A percentile compares a stretch with the other conserved stretches of the same genome.
phyloP scores from a whole-genome alignment of 129 eudicot species.

The Chrysanthemum seticuspe region DNA sequence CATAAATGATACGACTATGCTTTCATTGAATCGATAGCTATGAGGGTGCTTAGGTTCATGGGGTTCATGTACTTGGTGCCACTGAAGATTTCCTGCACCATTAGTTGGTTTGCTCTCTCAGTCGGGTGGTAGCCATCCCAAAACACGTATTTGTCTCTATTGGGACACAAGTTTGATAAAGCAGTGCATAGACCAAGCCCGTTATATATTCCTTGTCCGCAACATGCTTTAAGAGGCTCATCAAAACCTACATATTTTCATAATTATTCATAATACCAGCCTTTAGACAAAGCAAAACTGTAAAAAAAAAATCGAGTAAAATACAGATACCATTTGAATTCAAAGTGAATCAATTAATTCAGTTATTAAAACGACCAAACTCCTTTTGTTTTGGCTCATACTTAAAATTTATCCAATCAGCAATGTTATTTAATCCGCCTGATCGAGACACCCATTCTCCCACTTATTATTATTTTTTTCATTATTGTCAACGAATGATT shows the following conservation, averaged over 20 bases:
- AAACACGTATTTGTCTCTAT: constrained; percentile 62
- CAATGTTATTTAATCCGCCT: no score
- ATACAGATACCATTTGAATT: no score
- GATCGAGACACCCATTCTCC: no score
- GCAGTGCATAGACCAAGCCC: constrained; percentile 71
- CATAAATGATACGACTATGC: neutral
- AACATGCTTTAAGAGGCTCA: constrained; percentile 65
- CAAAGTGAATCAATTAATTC: no score
- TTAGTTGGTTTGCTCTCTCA: constrained; percentile 57
- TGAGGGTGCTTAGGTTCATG: constrained; percentile 57
- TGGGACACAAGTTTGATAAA: constrained; percentile 62
- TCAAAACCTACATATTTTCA: constrained; percentile 51
- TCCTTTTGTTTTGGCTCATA: no score
- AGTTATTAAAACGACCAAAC: no score
- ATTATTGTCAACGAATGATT: no score
- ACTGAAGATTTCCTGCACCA: constrained; percentile 61
- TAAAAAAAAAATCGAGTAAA: neutral
- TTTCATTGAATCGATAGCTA: constrained; percentile 38
- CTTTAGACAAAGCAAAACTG: neutral
- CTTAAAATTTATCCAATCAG: no score
- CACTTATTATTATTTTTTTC: no score
- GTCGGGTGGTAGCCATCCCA: constrained; percentile 89
- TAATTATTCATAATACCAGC: neutral
- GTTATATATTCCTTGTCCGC: constrained; percentile 86
- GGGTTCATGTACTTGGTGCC: constrained; percentile 62